Conservation (phyloP, 2,329 filamentous ascomycete genomes). For the Lasiodiplodia sp. region DNA sequence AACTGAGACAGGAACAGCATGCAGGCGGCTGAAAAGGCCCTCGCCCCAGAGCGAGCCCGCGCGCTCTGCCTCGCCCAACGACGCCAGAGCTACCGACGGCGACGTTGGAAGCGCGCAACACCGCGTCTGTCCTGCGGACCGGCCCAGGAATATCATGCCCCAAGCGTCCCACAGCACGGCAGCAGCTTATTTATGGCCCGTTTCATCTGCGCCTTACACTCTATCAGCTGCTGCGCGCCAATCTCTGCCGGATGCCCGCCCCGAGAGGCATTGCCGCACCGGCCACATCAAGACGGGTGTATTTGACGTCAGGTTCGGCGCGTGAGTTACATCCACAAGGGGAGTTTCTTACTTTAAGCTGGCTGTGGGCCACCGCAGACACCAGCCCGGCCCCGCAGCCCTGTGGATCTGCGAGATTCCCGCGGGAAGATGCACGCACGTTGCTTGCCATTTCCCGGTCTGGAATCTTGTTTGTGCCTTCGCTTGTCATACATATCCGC, state of each 20-base stretch:
- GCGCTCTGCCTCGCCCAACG: conserved; percentile 8
- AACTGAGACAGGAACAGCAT: conserved; percentile 32
- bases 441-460: conserved; percentile 27
- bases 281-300: conserved; percentile 31
- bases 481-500: conserved; percentile 27
- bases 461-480: conserved; percentile 25
- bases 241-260: conserved; percentile 7
- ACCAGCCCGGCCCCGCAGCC: conserved; percentile 26
- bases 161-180: conserved; percentile 20
- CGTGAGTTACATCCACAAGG: conserved; percentile 43
- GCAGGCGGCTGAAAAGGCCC: conserved; percentile 29
- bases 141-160: conserved; percentile 14
- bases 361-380: conserved; percentile 16
- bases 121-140: conserved; percentile 18
- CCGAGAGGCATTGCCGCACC: conserved; percentile 28
- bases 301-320: conserved; percentile 43
- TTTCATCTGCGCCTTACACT: conserved; percentile 23
- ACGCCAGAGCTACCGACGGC: conserved; percentile 2
- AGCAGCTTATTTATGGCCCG: conserved; percentile 22
- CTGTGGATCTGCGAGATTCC: conserved; percentile 31
- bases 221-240: conserved; percentile 13
- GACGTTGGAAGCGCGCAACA: conserved; percentile 23
- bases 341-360: conserved; percentile 34
- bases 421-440: conserved; percentile 30
- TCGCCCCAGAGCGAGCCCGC: conserved; percentile 22